A percentile compares a stretch with the other conserved stretches of the same genome.
These are phyloP conservation scores for Fusarium pseudograminearum DNA, from an alignment of 2,329 filamentous ascomycete genomes.

Conservation along the genomic window DNA sequence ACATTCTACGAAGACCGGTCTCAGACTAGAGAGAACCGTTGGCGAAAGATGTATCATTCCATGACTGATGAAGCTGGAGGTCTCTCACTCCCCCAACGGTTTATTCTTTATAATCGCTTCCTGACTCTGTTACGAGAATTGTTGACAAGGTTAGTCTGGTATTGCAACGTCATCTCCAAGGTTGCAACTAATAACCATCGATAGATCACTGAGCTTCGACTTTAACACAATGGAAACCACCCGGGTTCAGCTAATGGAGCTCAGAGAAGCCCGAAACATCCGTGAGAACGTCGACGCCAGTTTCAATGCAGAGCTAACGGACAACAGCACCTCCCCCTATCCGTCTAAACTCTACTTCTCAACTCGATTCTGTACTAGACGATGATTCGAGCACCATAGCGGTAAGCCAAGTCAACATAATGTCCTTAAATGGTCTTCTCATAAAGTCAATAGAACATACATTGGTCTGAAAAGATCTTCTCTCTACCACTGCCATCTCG, in stretches of 20 bases:
- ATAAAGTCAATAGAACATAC: conserved; percentile 56
- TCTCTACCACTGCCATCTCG: conserved; percentile 64
- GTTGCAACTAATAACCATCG: conserved; percentile 42
- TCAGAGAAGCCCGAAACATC: conserved; percentile 67
- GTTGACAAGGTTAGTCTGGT: conserved; percentile 60
- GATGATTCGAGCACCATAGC: conserved; percentile 41
- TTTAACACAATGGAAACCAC: conserved; percentile 65
- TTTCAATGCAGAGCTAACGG: conserved; percentile 21
- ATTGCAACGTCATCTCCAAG: background rate
- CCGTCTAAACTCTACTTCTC: conserved; percentile 52
- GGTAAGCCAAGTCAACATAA: conserved; percentile 21
- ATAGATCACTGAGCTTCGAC: conserved; percentile 64
- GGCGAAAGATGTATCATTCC: conserved; percentile 69
- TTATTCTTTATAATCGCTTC: conserved; percentile 68
- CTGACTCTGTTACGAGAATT: conserved; percentile 63
- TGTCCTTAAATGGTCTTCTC: conserved; percentile 5
- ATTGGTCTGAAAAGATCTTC: conserved; percentile 74
- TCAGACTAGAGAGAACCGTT: conserved; percentile 62
- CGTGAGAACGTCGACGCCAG: conserved; percentile 53
- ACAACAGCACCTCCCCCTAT: conserved; percentile 52
- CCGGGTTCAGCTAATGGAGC: conserved; percentile 61
- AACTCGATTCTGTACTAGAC: conserved; percentile 51
- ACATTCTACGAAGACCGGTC: conserved; percentile 63
- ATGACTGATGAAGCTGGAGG: conserved; percentile 66
- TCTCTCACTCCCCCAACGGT: conserved; percentile 64